phyloP scores from a whole-genome alignment of 2,329 filamentous ascomycete species.

The Hypomyces rosellus region DNA sequence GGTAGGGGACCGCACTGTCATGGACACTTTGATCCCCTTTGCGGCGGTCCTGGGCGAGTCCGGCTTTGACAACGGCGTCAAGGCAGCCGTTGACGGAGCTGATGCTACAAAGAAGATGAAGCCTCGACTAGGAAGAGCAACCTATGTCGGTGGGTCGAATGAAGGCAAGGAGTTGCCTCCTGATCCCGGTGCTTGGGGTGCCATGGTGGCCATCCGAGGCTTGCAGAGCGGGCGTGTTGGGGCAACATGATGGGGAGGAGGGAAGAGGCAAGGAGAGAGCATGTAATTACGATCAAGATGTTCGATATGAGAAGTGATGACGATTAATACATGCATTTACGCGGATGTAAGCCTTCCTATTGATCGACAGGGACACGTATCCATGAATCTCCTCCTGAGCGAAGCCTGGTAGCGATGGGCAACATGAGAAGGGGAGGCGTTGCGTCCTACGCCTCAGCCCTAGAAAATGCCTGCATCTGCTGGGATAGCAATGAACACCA shows the following conservation, averaged over 20 bases:
- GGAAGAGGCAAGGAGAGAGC: not conserved
- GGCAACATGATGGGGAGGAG: not conserved
- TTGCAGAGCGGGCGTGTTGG: constrained; percentile 22
- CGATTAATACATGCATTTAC: not conserved
- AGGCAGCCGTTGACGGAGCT: constrained; percentile 53
- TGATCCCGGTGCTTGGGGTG: constrained; percentile 66
- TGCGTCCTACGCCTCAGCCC: too few relatives aligned
- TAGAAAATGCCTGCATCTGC: too few relatives aligned
- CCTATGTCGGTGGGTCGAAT: constrained; percentile 57
- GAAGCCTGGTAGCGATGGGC: too few relatives aligned
- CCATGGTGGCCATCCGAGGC: constrained; percentile 49
- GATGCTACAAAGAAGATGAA: constrained; percentile 59
- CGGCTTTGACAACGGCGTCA: constrained; percentile 49
- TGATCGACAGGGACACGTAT: too few relatives aligned
- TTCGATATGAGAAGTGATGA: not conserved
- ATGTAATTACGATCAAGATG: not conserved
- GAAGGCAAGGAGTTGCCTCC: constrained; percentile 50
- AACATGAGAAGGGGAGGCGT: too few relatives aligned
- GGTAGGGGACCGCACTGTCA: constrained; percentile 50
- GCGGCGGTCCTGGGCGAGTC: constrained; percentile 40
- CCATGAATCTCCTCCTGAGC: too few relatives aligned
- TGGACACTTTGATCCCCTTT: constrained; percentile 52
- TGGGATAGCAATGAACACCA: too few relatives aligned
- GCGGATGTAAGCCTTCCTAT: too few relatives aligned
- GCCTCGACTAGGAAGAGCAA: constrained; percentile 59